Conservation (phyloP, 73 alveolate genomes). For the Paramecium pentaurelia region DNA sequence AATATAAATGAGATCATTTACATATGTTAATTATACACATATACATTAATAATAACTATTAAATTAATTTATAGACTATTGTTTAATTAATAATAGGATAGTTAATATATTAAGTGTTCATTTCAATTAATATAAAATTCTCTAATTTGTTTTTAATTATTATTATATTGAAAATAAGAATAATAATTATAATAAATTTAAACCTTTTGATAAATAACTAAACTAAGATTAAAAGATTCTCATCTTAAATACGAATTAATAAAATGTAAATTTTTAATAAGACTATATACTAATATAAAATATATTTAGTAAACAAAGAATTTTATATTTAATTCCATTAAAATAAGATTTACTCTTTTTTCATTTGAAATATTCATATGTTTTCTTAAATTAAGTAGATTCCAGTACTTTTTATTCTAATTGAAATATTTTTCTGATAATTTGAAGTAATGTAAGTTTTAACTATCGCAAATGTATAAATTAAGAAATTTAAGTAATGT, state of each 20-base stretch:
- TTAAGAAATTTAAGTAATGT: neutral
- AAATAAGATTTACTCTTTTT: neutral
- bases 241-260: too few species aligned
- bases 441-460: neutral
- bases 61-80: too few species aligned
- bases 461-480: neutral
- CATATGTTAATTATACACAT: too few species aligned
- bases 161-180: too few species aligned
- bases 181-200: too few species aligned
- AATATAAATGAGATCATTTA: too few species aligned
- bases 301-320: neutral
- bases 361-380: neutral
- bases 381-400: neutral
- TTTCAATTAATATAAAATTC: too few species aligned
- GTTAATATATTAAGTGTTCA: neutral
- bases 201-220: neutral
- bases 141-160: neutral
- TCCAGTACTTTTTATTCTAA: neutral
- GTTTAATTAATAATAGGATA: neutral
- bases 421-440: neutral
- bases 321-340: neutral
- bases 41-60: too few species aligned
- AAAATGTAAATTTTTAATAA: too few species aligned
- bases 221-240: too few species aligned
- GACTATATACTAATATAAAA: too few species aligned